Percentiles rank a stretch among this genome's conserved stretches.
Evolutionary conservation across 192 early-diverging fungal genomes (phyloP).

Genomic region (Rhizoclosmatium globosum): DNA sequence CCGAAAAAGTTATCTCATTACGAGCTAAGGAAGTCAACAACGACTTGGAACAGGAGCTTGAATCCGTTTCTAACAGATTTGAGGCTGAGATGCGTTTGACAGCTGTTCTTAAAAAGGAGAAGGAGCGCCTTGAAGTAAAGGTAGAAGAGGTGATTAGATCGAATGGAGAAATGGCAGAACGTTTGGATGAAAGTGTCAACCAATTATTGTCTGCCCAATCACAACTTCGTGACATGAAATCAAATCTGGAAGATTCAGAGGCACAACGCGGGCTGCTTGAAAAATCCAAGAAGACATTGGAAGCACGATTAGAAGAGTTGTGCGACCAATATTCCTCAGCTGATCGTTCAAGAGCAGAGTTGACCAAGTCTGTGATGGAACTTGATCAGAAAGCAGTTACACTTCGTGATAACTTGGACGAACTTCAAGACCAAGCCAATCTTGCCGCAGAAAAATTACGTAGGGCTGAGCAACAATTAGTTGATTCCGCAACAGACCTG

Average conservation of each 20-base stretch:
- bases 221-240: slow-evolving; percentile 68
- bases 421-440: slow-evolving; percentile 73
- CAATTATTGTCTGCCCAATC: slow-evolving; percentile 61
- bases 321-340: slow-evolving; percentile 72
- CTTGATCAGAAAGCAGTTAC: slow-evolving; percentile 80
- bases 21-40: slow-evolving; percentile 77
- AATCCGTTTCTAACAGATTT: slow-evolving; percentile 62
- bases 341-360: slow-evolving; percentile 71
- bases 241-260: slow-evolving; percentile 73
- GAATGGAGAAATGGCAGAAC: slow-evolving; percentile 66
- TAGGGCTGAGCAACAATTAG: slow-evolving; percentile 70
- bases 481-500: slow-evolving; percentile 74
- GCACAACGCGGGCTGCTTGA: slow-evolving; percentile 70
- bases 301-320: slow-evolving; percentile 79
- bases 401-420: slow-evolving; percentile 76
- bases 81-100: slow-evolving; percentile 76
- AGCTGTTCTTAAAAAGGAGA: slow-evolving; percentile 79
- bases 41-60: slow-evolving; percentile 71
- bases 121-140: slow-evolving; percentile 75
- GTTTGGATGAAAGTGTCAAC: slow-evolving; percentile 70
- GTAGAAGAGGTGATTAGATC: slow-evolving; percentile 74
- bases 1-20: slow-evolving; percentile 64
- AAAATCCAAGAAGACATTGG: slow-evolving; percentile 75
- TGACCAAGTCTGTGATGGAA: slow-evolving; percentile 71
- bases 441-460: slow-evolving; percentile 72